phyloP scores from a whole-genome alignment of 2,329 filamentous ascomycete species.

The Ophiostoma montium region DNA sequence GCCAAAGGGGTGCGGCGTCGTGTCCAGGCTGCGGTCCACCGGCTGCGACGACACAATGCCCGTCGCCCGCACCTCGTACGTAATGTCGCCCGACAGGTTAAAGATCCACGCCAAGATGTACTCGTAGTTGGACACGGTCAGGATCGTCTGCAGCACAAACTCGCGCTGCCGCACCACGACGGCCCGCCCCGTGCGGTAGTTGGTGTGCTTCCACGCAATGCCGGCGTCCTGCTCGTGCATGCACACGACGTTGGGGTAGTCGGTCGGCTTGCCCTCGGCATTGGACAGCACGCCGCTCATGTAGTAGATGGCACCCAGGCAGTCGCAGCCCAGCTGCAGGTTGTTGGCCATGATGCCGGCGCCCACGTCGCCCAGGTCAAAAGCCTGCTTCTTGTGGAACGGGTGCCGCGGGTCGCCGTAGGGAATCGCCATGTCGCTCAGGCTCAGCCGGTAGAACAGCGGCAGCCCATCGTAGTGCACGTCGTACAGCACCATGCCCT shows the following conservation, averaged over 20 bases:
- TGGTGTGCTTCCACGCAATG: slow-evolving; percentile 57
- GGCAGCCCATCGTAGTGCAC: slow-evolving; percentile 51
- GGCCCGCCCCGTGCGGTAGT: slow-evolving; percentile 41
- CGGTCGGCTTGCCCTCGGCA: slow-evolving; percentile 34
- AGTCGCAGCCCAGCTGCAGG: slow-evolving; percentile 53
- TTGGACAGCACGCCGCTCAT: slow-evolving; percentile 31
- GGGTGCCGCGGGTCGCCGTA: slow-evolving; percentile 53
- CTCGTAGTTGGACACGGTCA: slow-evolving; percentile 51
- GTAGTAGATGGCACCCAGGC: slow-evolving; percentile 51
- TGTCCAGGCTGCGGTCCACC: slow-evolving; percentile 41
- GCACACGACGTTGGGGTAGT: slow-evolving; percentile 42
- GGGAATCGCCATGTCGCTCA: slow-evolving; percentile 53
- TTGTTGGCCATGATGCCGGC: slow-evolving; percentile 54
- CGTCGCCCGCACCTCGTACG: slow-evolving; percentile 48
- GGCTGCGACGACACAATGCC: slow-evolving; percentile 44
- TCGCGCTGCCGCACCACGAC: slow-evolving; percentile 25
- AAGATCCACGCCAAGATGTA: slow-evolving; percentile 37
- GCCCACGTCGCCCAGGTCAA: slow-evolving; percentile 57
- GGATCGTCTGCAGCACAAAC: slow-evolving; percentile 53
- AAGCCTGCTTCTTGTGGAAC: slow-evolving; percentile 55
- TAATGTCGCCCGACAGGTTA: slow-evolving; percentile 46
- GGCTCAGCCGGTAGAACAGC: slow-evolving; percentile 51
- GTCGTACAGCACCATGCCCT: slow-evolving; percentile 58
- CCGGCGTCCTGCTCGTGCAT: slow-evolving; percentile 58
- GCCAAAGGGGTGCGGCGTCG: slow-evolving; percentile 36